phyloP scores from a whole-genome alignment of 1,139 yeast genomes.

The Sugiyamaella paludigena region DNA sequence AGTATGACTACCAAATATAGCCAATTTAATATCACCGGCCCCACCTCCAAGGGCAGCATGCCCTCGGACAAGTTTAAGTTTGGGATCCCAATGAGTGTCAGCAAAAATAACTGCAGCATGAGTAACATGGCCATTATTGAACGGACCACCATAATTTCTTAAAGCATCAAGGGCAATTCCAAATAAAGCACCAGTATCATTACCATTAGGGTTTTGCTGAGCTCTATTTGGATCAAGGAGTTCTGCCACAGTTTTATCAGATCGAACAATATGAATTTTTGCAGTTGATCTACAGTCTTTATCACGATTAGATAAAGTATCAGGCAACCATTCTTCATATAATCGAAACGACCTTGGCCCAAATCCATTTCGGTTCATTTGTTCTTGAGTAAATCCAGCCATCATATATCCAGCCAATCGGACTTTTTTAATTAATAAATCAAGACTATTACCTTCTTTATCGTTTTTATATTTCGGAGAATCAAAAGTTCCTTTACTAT shows the following conservation, averaged over 20 bases:
- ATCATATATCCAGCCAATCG: conserved; percentile 84
- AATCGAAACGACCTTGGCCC: conserved; percentile 80
- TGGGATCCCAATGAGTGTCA: conserved; percentile 80
- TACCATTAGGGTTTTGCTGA: conserved; percentile 78
- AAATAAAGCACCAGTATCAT: conserved; percentile 70
- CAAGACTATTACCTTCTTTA: conserved; percentile 66
- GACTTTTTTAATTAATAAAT: conserved; percentile 71
- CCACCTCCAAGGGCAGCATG: conserved; percentile 98
- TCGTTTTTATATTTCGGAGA: conserved; percentile 57
- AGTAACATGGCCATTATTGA: conserved; percentile 50
- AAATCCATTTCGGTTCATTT: conserved; percentile 75
- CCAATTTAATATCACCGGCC: conserved; percentile 62
- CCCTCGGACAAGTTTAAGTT: conserved; percentile 59
- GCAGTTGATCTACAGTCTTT: conserved; percentile 55
- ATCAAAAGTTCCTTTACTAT: conserved; percentile 71
- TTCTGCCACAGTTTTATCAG: conserved; percentile 65
- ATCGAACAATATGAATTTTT: conserved; percentile 70
- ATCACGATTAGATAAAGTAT: conserved; percentile 51
- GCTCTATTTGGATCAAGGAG: conserved; percentile 77
- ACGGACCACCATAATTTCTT: conserved; percentile 52
- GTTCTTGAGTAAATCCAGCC: conserved; percentile 93
- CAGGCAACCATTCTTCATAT: conserved; percentile 60
- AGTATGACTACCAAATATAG: conserved; percentile 94
- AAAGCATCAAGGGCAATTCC: conserved; percentile 77
- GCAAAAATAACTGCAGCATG: conserved; percentile 83